These are phyloP conservation scores for Austroboletus festivus DNA, from an alignment of 768 basidiomycete species.

Conservation along the genomic window DNA sequence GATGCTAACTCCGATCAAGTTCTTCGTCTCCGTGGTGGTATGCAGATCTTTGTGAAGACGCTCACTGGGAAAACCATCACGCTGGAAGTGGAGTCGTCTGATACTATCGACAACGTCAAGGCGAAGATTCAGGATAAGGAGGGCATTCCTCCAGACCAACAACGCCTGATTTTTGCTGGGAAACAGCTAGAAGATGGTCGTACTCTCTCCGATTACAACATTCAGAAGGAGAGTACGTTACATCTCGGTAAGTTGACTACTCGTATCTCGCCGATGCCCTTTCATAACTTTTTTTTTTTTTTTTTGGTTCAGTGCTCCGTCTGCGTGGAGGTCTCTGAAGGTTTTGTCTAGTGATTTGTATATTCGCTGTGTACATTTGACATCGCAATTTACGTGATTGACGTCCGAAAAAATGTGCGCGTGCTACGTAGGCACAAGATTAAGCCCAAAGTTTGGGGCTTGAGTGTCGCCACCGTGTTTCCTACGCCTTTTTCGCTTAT, in stretches of 20 bases:
- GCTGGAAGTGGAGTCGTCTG: slow-evolving; percentile 87
- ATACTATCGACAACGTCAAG: slow-evolving; percentile 91
- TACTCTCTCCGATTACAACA: slow-evolving; percentile 79
- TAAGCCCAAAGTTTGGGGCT: too few species aligned
- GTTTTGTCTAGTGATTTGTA: too few species aligned
- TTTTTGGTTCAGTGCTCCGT: slow-evolving; percentile 66
- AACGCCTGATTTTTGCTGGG: slow-evolving; percentile 89
- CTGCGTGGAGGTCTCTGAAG: slow-evolving; percentile 71
- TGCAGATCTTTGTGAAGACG: slow-evolving; percentile 91
- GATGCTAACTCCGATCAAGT: slow-evolving; percentile 33
- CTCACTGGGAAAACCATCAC: slow-evolving; percentile 92
- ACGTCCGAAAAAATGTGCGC: too few species aligned
- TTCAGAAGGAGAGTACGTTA: slow-evolving; percentile 78
- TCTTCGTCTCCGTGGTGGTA: slow-evolving; percentile 82
- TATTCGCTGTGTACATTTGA: too few species aligned
- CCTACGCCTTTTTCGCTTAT: slow-evolving; percentile 26
- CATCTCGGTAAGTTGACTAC: slow-evolving; percentile 45
- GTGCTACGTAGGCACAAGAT: not conserved
- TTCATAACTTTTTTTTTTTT: too few species aligned
- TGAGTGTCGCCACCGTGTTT: slow-evolving; percentile 2
- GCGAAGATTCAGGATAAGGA: slow-evolving; percentile 82
- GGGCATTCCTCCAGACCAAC: slow-evolving; percentile 80
- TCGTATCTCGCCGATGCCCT: too few species aligned
- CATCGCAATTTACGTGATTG: too few species aligned
- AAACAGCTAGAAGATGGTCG: slow-evolving; percentile 95